Conservation (phyloP, 1,284 basidiomycete species). For the Cryptococcus sp. region DNA sequence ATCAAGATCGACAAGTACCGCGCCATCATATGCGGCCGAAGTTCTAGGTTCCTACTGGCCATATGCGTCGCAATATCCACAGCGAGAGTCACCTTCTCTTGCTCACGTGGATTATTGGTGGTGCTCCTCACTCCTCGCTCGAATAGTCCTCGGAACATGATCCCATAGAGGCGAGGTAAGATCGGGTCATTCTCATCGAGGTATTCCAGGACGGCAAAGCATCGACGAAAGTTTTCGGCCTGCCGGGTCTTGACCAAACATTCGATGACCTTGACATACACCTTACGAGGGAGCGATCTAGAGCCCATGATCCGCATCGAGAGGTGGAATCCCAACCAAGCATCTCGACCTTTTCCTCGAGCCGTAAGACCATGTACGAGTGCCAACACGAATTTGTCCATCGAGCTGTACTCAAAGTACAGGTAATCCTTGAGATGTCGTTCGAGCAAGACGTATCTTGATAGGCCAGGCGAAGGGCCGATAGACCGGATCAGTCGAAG, state of each 20-base stretch:
- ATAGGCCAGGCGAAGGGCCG: constrained; percentile 12
- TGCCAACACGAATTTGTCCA: constrained; percentile 16
- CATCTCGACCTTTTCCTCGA: constrained; percentile 14
- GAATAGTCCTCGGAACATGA: constrained; percentile 6
- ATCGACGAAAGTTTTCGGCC: constrained; percentile 7
- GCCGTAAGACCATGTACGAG: constrained; percentile 24
- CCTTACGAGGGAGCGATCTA: constrained; percentile 4
- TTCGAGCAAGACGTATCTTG: constrained; percentile 32
- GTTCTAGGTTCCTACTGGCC: too few relatives aligned
- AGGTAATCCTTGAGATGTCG: constrained; percentile 38
- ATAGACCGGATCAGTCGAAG: constrained; percentile 26
- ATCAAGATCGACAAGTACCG: too few relatives aligned
- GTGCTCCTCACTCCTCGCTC: too few relatives aligned
- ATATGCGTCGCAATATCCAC: too few relatives aligned
- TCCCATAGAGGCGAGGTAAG: constrained; percentile 12
- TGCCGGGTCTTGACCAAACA: constrained; percentile 9
- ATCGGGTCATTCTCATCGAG: constrained; percentile 3
- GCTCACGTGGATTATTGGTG: too few relatives aligned
- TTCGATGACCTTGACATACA: constrained; percentile 11
- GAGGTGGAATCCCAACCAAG: constrained; percentile 25
- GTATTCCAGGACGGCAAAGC: constrained; percentile 8
- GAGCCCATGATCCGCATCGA: constrained; percentile 14
- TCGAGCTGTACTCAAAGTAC: constrained; percentile 12
- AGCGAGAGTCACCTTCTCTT: too few relatives aligned
- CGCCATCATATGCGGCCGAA: too few relatives aligned